Conservation (phyloP, 2,329 filamentous ascomycete species). For the Fusarium musae region DNA sequence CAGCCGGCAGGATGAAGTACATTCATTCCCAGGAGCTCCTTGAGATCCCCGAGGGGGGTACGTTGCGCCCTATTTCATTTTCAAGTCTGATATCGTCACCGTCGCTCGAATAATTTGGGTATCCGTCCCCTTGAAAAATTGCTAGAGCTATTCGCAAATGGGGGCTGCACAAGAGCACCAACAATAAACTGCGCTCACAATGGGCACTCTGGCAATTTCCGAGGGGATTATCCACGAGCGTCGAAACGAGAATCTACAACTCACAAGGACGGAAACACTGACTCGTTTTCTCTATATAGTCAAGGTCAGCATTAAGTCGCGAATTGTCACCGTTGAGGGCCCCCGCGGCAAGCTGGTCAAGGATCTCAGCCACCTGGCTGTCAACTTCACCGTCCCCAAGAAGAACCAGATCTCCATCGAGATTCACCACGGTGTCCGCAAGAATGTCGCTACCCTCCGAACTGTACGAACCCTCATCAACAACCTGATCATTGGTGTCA, state of each 20-base stretch:
- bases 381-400: slow-evolving; percentile 91
- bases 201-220: not conserved
- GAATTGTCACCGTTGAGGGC: slow-evolving; percentile 96
- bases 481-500: slow-evolving; percentile 98
- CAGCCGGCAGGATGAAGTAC: slow-evolving; percentile 94
- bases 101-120: slow-evolving; percentile 13
- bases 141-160: slow-evolving; percentile 26
- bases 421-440: slow-evolving; percentile 98
- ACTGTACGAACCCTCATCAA: slow-evolving; percentile 98
- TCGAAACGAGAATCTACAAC: slow-evolving; percentile 4
- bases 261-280: slow-evolving; percentile 40
- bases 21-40: slow-evolving; percentile 98
- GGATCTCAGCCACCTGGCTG: slow-evolving; percentile 95
- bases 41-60: slow-evolving; percentile 96
- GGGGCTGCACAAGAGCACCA: slow-evolving; percentile 27
- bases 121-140: slow-evolving; percentile 18
- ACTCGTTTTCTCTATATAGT: slow-evolving; percentile 71
- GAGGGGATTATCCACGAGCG: slow-evolving; percentile 7
- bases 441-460: slow-evolving; percentile 97
- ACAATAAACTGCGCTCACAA: slow-evolving; percentile 21
- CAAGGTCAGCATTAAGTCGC: slow-evolving; percentile 97
- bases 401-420: slow-evolving; percentile 93
- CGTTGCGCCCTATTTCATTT: slow-evolving; percentile 58
- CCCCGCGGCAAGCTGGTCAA: slow-evolving; percentile 97
- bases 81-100: not conserved